A percentile compares a stretch with the other conserved stretches of the same genome.
These are phyloP conservation scores for Gossypioides kirkii DNA, from an alignment of 345 rosid species.

Conservation along the genomic window DNA sequence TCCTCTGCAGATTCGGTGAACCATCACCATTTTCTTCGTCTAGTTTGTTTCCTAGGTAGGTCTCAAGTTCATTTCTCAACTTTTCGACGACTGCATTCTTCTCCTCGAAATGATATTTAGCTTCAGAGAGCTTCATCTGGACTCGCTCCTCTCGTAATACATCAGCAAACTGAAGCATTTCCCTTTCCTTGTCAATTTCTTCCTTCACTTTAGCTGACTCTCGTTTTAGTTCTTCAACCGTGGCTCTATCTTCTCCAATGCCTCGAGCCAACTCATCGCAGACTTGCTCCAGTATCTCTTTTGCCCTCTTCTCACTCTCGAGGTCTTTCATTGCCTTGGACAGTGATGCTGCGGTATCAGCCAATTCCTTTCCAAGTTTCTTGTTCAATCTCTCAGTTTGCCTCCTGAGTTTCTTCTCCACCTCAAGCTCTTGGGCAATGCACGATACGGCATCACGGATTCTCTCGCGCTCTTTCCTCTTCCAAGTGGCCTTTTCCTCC, in stretches of 20 bases:
- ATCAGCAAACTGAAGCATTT: constrained; percentile 92
- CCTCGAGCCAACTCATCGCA: constrained; percentile 83
- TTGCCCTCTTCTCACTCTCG: constrained; percentile 81
- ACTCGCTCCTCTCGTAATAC: constrained; percentile 90
- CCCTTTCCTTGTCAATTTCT: constrained; percentile 89
- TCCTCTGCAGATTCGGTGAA: constrained; percentile 38
- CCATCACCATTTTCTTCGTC: constrained; percentile 28
- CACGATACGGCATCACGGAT: constrained; percentile 37
- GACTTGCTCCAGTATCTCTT: constrained; percentile 78
- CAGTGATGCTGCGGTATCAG: constrained; percentile 44
- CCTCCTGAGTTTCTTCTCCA: constrained; percentile 61
- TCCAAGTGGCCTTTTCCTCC: constrained; percentile 61
- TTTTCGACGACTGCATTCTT: constrained; percentile 71
- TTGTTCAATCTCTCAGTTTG: constrained; percentile 81
- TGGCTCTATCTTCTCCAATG: constrained; percentile 66
- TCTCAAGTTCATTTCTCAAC: constrained; percentile 65
- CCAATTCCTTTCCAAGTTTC: constrained; percentile 71
- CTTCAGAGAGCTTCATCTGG: constrained; percentile 94
- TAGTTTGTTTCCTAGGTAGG: constrained; percentile 33
- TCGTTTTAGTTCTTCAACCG: constrained; percentile 49
- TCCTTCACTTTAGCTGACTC: constrained; percentile 55
- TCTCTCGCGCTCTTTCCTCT: constrained; percentile 45
- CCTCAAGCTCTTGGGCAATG: constrained; percentile 61
- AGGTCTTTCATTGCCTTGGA: constrained; percentile 43
- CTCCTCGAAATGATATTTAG: constrained; percentile 78